A percentile compares a stretch with the other conserved stretches of the same genome.
These are phyloP conservation scores for Colletotrichum sp. DNA, from an alignment of 2,329 filamentous ascomycete genomes.

Conservation along the genomic window DNA sequence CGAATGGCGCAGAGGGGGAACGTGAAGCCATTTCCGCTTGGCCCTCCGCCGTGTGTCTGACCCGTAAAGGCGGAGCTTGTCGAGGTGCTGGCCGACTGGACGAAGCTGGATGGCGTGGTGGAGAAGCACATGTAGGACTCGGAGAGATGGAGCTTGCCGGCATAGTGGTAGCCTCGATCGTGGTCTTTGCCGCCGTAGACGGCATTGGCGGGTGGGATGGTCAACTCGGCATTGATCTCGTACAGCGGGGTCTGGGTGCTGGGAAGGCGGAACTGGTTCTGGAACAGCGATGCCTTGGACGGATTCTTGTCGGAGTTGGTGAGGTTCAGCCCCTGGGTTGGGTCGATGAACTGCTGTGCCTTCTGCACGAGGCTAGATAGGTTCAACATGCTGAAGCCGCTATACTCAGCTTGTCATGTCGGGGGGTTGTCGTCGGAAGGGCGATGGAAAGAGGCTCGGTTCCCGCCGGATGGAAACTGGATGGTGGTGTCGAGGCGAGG, in stretches of 20 bases:
- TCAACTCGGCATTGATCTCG: conserved; percentile 96
- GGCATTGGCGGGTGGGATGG: conserved; percentile 76
- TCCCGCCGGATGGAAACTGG: neutral
- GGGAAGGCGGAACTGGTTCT: conserved; percentile 94
- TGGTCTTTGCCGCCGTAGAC: conserved; percentile 74
- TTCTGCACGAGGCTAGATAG: conserved; percentile 87
- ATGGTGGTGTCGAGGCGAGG: neutral
- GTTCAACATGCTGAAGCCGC: conserved; percentile 58
- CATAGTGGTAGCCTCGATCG: conserved; percentile 84
- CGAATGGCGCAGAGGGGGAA: conserved; percentile 91
- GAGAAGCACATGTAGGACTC: conserved; percentile 97
- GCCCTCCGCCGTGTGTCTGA: conserved; percentile 90
- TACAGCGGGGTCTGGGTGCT: conserved; percentile 90
- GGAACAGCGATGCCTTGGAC: conserved; percentile 91
- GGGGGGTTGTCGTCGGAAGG: conserved; percentile 14
- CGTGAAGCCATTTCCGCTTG: conserved; percentile 94
- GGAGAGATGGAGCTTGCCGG: conserved; percentile 90
- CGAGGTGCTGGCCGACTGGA: conserved; percentile 77
- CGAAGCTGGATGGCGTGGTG: conserved; percentile 87
- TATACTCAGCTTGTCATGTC: conserved; percentile 39
- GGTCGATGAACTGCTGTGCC: conserved; percentile 94
- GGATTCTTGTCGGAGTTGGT: conserved; percentile 79
- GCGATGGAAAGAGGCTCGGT: neutral
- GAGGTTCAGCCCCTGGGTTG: conserved; percentile 76
- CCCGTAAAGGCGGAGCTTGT: conserved; percentile 87